phyloP scores from a whole-genome alignment of 352 stramenopile species.

The Phytopythium cucurbitacearum region DNA sequence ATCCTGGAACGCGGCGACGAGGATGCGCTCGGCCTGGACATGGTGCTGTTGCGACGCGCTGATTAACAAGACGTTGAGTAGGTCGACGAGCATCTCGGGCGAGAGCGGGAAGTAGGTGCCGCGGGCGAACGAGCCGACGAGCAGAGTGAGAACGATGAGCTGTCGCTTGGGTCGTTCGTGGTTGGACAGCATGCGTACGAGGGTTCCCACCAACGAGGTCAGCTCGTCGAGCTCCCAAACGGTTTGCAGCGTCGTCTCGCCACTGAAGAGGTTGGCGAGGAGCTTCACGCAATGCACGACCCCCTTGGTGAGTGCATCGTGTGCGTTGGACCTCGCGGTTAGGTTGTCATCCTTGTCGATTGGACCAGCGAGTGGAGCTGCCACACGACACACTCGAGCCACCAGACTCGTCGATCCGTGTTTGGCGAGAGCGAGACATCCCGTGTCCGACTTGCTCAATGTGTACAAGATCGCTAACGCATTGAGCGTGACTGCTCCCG shows the following conservation, averaged over 20 bases:
- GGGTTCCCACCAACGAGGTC: conserved; percentile 15
- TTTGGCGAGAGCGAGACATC: conserved; percentile 3
- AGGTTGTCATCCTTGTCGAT: no score
- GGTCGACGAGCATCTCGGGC: conserved; percentile 46
- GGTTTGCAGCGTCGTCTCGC: conserved; percentile 18
- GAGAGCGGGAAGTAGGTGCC: conserved; percentile 42
- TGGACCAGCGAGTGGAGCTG: background rate
- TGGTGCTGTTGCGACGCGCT: conserved; percentile 33
- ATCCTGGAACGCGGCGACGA: conserved; percentile 50
- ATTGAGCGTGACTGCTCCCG: conserved; percentile 10
- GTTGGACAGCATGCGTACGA: conserved; percentile 24
- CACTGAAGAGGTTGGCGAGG: conserved; percentile 39
- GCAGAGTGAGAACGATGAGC: conserved; percentile 31
- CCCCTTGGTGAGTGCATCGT: conserved; percentile 6
- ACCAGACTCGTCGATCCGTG: background rate
- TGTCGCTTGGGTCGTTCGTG: conserved; percentile 44
- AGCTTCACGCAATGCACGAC: conserved; percentile 34
- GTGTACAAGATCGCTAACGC: conserved; percentile 19
- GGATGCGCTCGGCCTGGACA: conserved; percentile 32
- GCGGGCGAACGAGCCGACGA: conserved; percentile 31
- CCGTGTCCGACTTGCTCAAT: conserved; percentile 8
- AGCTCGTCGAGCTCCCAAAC: conserved; percentile 13
- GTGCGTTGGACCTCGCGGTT: background rate
- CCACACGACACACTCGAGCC: background rate
- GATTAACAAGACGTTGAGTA: conserved; percentile 64